A percentile compares a stretch with the other conserved stretches of the same genome.
These are phyloP conservation scores for Mesembryanthemum crystallinum DNA, from an alignment of 148 eudicot genomes.

Conservation along the genomic window DNA sequence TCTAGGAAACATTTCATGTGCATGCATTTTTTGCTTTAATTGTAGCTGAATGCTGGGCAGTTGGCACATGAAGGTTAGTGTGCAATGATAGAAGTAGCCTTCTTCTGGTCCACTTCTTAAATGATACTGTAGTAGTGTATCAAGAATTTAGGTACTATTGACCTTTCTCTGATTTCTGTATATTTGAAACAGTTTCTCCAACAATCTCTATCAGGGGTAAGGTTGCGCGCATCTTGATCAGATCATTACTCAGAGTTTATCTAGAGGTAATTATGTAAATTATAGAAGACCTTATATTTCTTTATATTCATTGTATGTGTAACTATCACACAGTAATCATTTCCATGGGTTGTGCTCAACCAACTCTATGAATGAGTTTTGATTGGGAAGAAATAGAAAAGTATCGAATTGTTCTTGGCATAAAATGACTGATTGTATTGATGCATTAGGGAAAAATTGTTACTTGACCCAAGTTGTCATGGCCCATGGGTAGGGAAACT, in stretches of 20 bases:
- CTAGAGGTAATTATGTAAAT: background rate
- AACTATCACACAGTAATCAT: background rate
- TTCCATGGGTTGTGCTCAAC: background rate
- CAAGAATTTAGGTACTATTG: background rate
- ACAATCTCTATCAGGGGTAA: no score
- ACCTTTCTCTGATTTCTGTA: background rate
- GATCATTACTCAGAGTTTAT: background rate
- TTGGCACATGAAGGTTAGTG: background rate
- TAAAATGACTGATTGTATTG: conserved; percentile 11
- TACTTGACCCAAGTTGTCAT: background rate
- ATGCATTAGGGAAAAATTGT: conserved; percentile 10
- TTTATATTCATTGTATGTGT: background rate
- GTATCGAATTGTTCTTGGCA: background rate
- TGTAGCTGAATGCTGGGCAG: background rate
- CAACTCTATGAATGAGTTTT: background rate
- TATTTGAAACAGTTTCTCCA: background rate
- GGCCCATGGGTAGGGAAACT: conserved; percentile 20
- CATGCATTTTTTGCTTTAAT: conserved; percentile 1
- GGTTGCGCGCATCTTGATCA: background rate
- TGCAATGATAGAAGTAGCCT: background rate
- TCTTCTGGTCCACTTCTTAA: background rate
- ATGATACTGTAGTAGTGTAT: background rate
- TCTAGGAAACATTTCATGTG: background rate
- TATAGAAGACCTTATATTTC: background rate
- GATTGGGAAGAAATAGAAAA: background rate